phyloP scores from a whole-genome alignment of 2,329 filamentous ascomycete species.

The Cercospora zeae-maydis region DNA sequence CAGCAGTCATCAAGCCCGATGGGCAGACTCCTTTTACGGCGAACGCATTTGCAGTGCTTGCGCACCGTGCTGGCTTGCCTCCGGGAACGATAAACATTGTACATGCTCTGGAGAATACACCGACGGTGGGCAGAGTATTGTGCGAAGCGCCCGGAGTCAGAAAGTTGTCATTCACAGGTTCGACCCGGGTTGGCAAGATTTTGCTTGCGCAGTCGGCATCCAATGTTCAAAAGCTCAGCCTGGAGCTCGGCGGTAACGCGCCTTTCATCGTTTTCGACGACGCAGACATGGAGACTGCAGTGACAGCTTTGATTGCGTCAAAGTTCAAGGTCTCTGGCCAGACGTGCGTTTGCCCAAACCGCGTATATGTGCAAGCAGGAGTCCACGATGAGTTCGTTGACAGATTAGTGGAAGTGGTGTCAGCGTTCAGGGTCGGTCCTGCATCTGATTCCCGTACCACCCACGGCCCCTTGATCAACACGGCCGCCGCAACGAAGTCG shows the following conservation, averaged over 20 bases:
- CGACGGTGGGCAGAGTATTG: slow-evolving; percentile 26
- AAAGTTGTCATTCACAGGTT: slow-evolving; percentile 35
- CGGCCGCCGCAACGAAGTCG: slow-evolving; percentile 67
- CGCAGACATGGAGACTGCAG: slow-evolving; percentile 31
- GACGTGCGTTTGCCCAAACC: slow-evolving; percentile 41
- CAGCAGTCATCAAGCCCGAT: slow-evolving; percentile 33
- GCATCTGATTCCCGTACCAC: slow-evolving; percentile 16
- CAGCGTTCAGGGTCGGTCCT: slow-evolving; percentile 20
- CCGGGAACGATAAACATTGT: slow-evolving; percentile 30
- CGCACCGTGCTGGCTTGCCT: slow-evolving; percentile 31
- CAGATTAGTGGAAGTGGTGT: slow-evolving; percentile 49
- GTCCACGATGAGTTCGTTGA: slow-evolving; percentile 53
- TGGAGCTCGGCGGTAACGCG: slow-evolving; percentile 36
- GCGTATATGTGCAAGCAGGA: slow-evolving; percentile 52
- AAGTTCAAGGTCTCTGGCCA: slow-evolving; percentile 34
- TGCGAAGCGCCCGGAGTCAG: slow-evolving; percentile 24
- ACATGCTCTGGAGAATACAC: slow-evolving; percentile 22
- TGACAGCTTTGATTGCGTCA: slow-evolving; percentile 26
- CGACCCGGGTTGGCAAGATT: slow-evolving; percentile 33
- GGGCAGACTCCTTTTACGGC: slow-evolving; percentile 34
- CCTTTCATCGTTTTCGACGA: slow-evolving; percentile 38
- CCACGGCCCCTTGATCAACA: slow-evolving; percentile 74
- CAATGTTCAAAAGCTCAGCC: slow-evolving; percentile 30
- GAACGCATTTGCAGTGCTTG: slow-evolving; percentile 31
- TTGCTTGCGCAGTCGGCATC: slow-evolving; percentile 26